These are phyloP conservation scores for Ophiostoma himal-ulmi DNA, from an alignment of 2,329 filamentous ascomycete species.

Conservation along the genomic window DNA sequence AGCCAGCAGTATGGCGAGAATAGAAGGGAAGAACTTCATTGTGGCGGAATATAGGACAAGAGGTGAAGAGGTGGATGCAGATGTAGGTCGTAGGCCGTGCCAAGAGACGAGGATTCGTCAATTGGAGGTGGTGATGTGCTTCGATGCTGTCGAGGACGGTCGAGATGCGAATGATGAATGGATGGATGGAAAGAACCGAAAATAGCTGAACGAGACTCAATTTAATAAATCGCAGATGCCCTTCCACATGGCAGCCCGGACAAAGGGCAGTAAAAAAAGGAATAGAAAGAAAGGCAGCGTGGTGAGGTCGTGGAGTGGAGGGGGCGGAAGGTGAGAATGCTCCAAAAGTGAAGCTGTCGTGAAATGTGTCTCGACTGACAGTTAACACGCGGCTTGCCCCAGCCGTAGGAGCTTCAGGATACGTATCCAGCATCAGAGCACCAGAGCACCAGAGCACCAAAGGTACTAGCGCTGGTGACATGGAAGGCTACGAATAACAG, in stretches of 20 bases:
- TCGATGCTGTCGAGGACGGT: neutral
- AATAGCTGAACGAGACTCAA: neutral
- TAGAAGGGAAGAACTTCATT: slow-evolving; percentile 61
- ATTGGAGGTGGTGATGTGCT: slow-evolving; percentile 11
- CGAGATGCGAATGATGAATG: neutral
- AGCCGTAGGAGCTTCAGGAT: slow-evolving; percentile 22
- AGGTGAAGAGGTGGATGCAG: slow-evolving; percentile 19
- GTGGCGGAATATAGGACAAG: slow-evolving; percentile 15
- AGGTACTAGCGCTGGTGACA: slow-evolving; percentile 12
- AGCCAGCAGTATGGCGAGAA: slow-evolving; percentile 63
- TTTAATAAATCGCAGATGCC: neutral
- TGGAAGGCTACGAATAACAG: slow-evolving; percentile 6
- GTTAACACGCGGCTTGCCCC: slow-evolving; percentile 19
- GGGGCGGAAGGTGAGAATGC: neutral
- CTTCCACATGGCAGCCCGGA: slow-evolving; percentile 8
- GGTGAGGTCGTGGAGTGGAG: neutral
- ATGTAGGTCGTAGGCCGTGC: slow-evolving; percentile 22
- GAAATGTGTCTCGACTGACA: slow-evolving; percentile 23
- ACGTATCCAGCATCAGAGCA: slow-evolving; percentile 22
- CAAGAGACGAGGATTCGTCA: slow-evolving; percentile 13
- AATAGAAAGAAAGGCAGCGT: neutral
- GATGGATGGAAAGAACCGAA: neutral
- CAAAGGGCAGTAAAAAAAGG: slow-evolving; percentile 2
- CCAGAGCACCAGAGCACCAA: slow-evolving; percentile 1
- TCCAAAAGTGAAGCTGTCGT: slow-evolving; percentile 20